Percentiles rank a stretch among this genome's conserved stretches.
These are phyloP conservation scores for Apiospora aurea DNA, from an alignment of 2,329 filamentous ascomycete genomes.

Conservation along the genomic window DNA sequence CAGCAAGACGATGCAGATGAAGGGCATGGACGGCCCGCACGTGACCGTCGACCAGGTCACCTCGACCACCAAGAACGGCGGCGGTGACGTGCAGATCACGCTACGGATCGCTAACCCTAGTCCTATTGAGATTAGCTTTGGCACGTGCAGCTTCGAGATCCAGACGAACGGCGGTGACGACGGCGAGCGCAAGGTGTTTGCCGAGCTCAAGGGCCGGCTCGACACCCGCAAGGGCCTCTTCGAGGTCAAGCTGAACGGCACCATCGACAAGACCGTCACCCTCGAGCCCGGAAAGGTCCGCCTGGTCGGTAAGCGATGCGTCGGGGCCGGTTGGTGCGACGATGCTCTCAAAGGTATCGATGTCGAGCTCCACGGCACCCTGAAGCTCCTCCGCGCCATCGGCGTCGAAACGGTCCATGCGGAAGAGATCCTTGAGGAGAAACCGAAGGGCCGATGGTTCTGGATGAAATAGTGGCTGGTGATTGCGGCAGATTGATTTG, in stretches of 20 bases:
- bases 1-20: constrained; percentile 34
- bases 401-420: constrained; percentile 17
- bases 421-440: background rate
- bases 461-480: constrained; percentile 8
- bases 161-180: constrained; percentile 27
- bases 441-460: constrained; percentile 10
- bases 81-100: constrained; percentile 12
- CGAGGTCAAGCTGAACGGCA: constrained; percentile 32
- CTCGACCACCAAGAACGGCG: constrained; percentile 10
- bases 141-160: constrained; percentile 37
- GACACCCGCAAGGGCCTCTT: constrained; percentile 34
- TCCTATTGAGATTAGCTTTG: constrained; percentile 39
- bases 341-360: constrained; percentile 36
- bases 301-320: constrained; percentile 36
- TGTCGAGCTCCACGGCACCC: constrained; percentile 32
- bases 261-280: constrained; percentile 26
- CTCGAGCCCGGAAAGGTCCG: constrained; percentile 24
- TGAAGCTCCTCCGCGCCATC: constrained; percentile 31
- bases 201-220: constrained; percentile 36
- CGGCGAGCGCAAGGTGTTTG: constrained; percentile 26
- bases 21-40: constrained; percentile 34
- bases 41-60: constrained; percentile 28
- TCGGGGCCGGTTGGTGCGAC: constrained; percentile 37
- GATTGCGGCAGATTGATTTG: background rate
- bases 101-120: constrained; percentile 36